Base-by-base conservation (phyloP, 148 eudicot species). In the Camellia lanceoleosa region DNA sequence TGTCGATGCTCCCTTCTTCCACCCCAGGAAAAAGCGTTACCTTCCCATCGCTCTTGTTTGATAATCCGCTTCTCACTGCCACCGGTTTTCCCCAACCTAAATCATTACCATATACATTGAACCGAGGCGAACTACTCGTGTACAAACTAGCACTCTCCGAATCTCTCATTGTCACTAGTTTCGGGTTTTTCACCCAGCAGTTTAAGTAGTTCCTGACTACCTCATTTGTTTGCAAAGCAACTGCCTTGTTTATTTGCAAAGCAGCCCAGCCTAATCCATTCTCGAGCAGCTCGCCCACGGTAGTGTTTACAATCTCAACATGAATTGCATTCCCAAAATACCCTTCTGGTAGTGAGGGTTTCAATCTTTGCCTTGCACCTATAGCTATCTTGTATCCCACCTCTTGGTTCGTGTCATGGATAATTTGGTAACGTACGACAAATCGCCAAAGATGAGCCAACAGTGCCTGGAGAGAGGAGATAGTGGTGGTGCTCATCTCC, bases 61-160 rank as follows among this genome's bases (percentile, higher is more conserved):
- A 81, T 5, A 5, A 12, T 1, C 90, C 87, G 51, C 84, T 82
- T 43, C 87, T 74, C 16, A 86, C 84, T 12, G 84, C 86, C 30
- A 84, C 72, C 46, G 90, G 84, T 69, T 86, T 88, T 38, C 90
- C 88, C 90, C 82, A 86, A 3, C 88, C 88, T 2, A 88, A 86
- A 59, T 88, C 87, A 15, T 56, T 68, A 0, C 82, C 87, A 43
- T 86, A 88, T 73, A 86, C 78, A 16, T 80, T 41, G 76, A 79
- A 81, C 82, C 86, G 60, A 0, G 87, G 87, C 2, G 86, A 86
- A 55, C 88, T 86, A 0, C 85, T 69, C 1, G 79, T 68, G 2
- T 8, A 2, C 77, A 77, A 30, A 41, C 3, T n/a, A 68, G 76
- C 76, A 11, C 44, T 61, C 0, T 19, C 14, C 0, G 71, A 8